Conservation (phyloP, 2,329 filamentous ascomycete genomes). For the Salinomyces thailandicus region DNA sequence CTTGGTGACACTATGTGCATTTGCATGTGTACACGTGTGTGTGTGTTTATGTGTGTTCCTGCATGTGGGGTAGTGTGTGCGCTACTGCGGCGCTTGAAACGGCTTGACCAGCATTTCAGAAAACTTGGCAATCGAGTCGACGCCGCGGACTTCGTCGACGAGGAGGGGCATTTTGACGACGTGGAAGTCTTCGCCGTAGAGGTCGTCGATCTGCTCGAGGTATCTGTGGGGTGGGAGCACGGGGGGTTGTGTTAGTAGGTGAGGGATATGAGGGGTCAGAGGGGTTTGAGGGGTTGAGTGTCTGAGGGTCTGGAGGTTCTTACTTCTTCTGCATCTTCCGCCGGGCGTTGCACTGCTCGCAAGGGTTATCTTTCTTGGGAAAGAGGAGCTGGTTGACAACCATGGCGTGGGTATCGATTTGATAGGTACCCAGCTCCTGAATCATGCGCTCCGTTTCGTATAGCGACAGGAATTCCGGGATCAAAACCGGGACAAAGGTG, state of each 20-base stretch:
- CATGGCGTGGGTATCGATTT: constrained; percentile 93
- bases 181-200: constrained; percentile 95
- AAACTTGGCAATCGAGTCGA: constrained; percentile 86
- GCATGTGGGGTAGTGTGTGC: too few relatives aligned
- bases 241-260: too few relatives aligned
- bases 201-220: constrained; percentile 92
- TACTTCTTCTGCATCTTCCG: constrained; percentile 95
- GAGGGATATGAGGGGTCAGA: too few relatives aligned
- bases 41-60: too few relatives aligned
- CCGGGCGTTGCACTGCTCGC: constrained; percentile 89
- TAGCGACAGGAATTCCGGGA: constrained; percentile 88
- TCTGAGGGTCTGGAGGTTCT: too few relatives aligned
- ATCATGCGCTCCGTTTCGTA: constrained; percentile 99
- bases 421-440: constrained; percentile 84
- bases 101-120: constrained; percentile 73
- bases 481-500: constrained; percentile 97
- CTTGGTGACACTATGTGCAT: too few relatives aligned
- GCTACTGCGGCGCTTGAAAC: constrained; percentile 52
- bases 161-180: constrained; percentile 96
- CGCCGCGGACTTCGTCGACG: constrained; percentile 89
- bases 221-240: too few relatives aligned
- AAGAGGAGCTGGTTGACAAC: constrained; percentile 97
- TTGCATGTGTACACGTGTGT: too few relatives aligned
- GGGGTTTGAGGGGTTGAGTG: too few relatives aligned
- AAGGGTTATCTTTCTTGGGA: constrained; percentile 71